A percentile compares a stretch with the other conserved stretches of the same genome.
Conservation (phyloP, 352 stramenopile genomes). For the Blastocystis sp. region DNA sequence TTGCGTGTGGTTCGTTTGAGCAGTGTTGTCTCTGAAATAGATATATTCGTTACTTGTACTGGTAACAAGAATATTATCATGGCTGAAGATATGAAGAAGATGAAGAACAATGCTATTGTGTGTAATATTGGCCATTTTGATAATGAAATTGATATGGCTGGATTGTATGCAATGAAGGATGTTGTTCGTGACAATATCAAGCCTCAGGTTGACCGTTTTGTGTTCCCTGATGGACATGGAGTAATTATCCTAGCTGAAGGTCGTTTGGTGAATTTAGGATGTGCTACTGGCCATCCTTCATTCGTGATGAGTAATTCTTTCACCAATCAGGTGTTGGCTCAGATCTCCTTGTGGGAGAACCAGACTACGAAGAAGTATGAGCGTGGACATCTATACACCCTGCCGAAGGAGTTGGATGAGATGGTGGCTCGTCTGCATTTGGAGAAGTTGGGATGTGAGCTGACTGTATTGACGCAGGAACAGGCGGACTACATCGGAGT, state of each 20-base stretch:
- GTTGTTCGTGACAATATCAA: slow-evolving; percentile 96
- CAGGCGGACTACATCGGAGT: slow-evolving; percentile 97
- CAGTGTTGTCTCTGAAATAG: slow-evolving; percentile 81
- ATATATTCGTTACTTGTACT: slow-evolving; percentile 98
- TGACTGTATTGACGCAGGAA: slow-evolving; percentile 88
- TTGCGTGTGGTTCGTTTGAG: slow-evolving; percentile 91
- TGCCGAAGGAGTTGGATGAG: slow-evolving; percentile 95
- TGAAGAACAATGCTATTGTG: slow-evolving; percentile 99
- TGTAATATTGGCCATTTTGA: slow-evolving; percentile 99
- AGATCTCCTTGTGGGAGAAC: slow-evolving; percentile 96
- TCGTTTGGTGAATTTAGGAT: slow-evolving; percentile 95
- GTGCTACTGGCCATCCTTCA: slow-evolving; percentile 93
- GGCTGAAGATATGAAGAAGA: slow-evolving; percentile 89
- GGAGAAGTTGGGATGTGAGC: slow-evolving; percentile 87
- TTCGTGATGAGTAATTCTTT: slow-evolving; percentile 99
- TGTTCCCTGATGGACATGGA: slow-evolving; percentile 90
- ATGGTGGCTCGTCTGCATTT: slow-evolving; percentile 96
- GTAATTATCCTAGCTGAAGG: slow-evolving; percentile 95
- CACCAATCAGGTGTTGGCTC: slow-evolving; percentile 96
- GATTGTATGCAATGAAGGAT: slow-evolving; percentile 79
- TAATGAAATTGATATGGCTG: slow-evolving; percentile 98
- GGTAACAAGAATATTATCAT: slow-evolving; percentile 99
- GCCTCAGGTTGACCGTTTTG: slow-evolving; percentile 95
- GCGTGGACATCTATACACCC: slow-evolving; percentile 91
- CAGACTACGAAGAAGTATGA: slow-evolving; percentile 87